A percentile compares a stretch with the other conserved stretches of the same genome.
Evolutionary conservation across 139 green algal species (phyloP).

Genomic region (Spirogloea muscicola): DNA sequence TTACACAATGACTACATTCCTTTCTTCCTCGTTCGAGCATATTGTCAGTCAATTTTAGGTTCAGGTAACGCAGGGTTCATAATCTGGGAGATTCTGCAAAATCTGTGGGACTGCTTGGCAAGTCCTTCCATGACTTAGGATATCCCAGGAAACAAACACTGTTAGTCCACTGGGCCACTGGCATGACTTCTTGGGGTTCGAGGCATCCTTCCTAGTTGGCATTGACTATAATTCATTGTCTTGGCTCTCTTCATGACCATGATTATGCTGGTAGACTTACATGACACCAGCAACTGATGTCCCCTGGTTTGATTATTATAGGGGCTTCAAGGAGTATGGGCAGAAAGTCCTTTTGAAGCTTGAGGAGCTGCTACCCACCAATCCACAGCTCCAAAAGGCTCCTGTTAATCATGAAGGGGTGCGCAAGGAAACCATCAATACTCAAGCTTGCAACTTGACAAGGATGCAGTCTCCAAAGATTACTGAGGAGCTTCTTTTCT

Average conservation of each 20-base stretch:
- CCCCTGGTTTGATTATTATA: constrained; percentile 1
- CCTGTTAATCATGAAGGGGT: constrained; percentile 4
- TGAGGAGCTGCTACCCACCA: constrained; percentile 52
- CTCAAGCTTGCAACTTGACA: background rate
- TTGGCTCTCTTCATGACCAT: background rate
- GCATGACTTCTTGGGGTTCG: background rate
- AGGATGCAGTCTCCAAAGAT: background rate
- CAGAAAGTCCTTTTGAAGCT: constrained; percentile 58
- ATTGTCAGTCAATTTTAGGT: too few species aligned
- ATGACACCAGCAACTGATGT: background rate
- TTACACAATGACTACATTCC: too few species aligned
- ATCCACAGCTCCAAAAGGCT: constrained; percentile 10
- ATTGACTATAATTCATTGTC: background rate
- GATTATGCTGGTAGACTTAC: background rate
- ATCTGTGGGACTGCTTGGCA: background rate
- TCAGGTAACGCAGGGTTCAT: too few species aligned
- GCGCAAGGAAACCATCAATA: background rate
- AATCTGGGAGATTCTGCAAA: too few species aligned
- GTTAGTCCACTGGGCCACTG: background rate
- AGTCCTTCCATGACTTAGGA: background rate
- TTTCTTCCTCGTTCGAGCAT: too few species aligned
- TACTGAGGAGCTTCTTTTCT: too few species aligned
- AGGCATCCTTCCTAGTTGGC: background rate
- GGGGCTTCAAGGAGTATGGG: constrained; percentile 30
- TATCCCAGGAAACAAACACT: background rate